Evolutionary conservation across 2,329 filamentous ascomycete species (phyloP).

Genomic region (Lasiodiplodia sp.): DNA sequence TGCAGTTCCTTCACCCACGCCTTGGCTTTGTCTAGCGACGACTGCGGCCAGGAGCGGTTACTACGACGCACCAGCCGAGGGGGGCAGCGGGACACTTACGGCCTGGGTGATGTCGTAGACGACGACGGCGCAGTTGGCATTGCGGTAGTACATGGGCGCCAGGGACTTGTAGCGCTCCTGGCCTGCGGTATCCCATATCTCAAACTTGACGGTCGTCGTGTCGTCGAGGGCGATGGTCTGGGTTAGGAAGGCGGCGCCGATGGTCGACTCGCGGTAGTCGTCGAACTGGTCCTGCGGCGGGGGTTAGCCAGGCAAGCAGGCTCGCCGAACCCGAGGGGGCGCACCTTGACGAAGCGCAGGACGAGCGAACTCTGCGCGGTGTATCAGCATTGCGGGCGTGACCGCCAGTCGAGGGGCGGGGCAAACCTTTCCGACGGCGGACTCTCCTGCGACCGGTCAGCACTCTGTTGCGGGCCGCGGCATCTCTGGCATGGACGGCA

Average conservation of each 20-base stretch:
- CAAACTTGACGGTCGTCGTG: constrained; percentile 98
- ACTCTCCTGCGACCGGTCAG: constrained; percentile 75
- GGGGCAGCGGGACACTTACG: constrained; percentile 63
- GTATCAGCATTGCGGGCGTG: constrained; percentile 39
- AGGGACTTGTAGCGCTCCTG: constrained; percentile 99
- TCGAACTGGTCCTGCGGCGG: constrained; percentile 91
- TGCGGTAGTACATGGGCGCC: constrained; percentile 99
- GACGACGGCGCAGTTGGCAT: constrained; percentile 98
- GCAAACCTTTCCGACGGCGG: constrained; percentile 94
- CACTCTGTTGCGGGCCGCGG: background rate
- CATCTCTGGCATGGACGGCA: constrained; percentile 31
- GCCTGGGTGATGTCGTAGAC: constrained; percentile 99
- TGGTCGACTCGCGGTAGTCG: constrained; percentile 95
- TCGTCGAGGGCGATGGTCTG: constrained; percentile 99
- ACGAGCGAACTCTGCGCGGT: constrained; percentile 86
- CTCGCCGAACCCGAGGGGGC: background rate
- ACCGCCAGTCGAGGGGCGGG: constrained; percentile 31
- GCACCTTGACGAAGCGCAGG: constrained; percentile 95
- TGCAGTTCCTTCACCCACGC: constrained; percentile 99
- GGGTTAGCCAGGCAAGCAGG: constrained; percentile 5
- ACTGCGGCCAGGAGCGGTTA: constrained; percentile 59
- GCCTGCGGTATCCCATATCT: constrained; percentile 99
- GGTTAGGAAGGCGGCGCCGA: constrained; percentile 97
- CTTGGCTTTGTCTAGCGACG: constrained; percentile 98
- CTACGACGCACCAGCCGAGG: constrained; percentile 25